A percentile compares a stretch with the other conserved stretches of the same genome.
Evolutionary conservation across 78 protist genomes (phyloP).

Genomic region (Bigelowiella natans): DNA sequence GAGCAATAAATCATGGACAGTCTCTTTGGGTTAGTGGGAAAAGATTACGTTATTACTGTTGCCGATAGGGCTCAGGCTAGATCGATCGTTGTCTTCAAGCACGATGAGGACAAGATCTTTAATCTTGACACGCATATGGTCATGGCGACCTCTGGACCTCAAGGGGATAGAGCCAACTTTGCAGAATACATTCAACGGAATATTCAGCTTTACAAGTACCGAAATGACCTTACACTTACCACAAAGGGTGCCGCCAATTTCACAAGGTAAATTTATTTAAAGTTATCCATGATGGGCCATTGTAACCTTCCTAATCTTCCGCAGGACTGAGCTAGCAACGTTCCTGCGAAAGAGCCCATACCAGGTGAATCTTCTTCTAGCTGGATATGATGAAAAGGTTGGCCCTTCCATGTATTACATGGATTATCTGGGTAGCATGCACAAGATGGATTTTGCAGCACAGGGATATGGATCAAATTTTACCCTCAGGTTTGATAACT

Average conservation of each 20-base stretch:
- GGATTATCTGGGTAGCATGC: constrained; percentile 26
- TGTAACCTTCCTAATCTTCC: not conserved
- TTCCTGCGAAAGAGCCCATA: constrained; percentile 18
- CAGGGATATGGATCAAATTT: constrained; percentile 31
- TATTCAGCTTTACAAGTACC: not conserved
- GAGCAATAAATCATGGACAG: not conserved
- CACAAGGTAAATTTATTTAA: not conserved
- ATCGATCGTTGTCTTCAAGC: not conserved
- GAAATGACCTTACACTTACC: not conserved
- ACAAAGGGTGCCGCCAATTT: not conserved
- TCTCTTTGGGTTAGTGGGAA: constrained; percentile 14
- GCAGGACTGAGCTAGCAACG: constrained; percentile 11
- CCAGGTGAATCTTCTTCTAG: constrained; percentile 6
- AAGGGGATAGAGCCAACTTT: not conserved
- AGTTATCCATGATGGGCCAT: not conserved
- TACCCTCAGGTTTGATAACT: not conserved
- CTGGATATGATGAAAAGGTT: constrained; percentile 13
- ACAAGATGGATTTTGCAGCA: constrained; percentile 14
- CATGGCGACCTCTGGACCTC: constrained; percentile 11
- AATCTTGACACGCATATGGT: not conserved
- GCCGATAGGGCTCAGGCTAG: not conserved
- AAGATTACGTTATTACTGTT: not conserved
- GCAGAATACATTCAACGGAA: not conserved
- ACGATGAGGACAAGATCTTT: constrained; percentile 11
- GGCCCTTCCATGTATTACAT: constrained; percentile 15